Evolutionary conservation across 257 asterid species (phyloP).

Genomic region (Solanum dulcamara): DNA sequence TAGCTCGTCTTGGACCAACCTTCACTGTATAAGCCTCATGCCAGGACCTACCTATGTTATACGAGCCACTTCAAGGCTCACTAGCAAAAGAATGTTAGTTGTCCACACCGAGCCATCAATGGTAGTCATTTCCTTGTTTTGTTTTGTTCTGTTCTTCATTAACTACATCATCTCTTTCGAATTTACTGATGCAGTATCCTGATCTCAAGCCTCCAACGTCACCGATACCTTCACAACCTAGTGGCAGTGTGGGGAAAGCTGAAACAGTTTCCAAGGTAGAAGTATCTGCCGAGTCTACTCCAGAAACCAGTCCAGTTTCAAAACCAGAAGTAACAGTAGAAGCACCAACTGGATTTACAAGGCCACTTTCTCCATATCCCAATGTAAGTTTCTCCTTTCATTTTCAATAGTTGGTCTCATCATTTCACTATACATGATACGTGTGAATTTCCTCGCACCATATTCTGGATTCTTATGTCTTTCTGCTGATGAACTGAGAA

Average conservation of each 20-base stretch:
- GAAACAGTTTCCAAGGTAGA: constrained; percentile 33
- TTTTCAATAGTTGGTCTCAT: not conserved
- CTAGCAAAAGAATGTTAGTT: not conserved
- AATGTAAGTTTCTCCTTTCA: constrained; percentile 36
- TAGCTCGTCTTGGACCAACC: not conserved
- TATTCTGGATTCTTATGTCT: not conserved
- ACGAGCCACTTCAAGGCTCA: not conserved
- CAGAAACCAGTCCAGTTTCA: constrained; percentile 48
- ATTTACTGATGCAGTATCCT: constrained; percentile 55
- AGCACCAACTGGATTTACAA: constrained; percentile 27
- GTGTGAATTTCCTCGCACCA: not conserved
- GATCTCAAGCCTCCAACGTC: constrained; percentile 92
- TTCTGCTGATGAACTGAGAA: not conserved
- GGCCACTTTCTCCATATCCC: constrained; percentile 88
- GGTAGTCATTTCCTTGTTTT: not conserved
- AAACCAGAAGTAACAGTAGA: constrained; percentile 40
- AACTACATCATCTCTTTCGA: not conserved
- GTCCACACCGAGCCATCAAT: not conserved
- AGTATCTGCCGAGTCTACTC: constrained; percentile 30
- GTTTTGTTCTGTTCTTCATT: no score
- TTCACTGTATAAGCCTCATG: not conserved
- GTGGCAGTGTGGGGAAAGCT: constrained; percentile 9
- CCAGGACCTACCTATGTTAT: not conserved
- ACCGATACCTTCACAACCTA: constrained; percentile 76
- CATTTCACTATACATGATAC: not conserved